Percentiles rank a stretch among this genome's conserved stretches.
These are phyloP conservation scores for Kalanchoe fedtschenkoi DNA, from an alignment of 164 flowering plant species.

Conservation along the genomic window DNA sequence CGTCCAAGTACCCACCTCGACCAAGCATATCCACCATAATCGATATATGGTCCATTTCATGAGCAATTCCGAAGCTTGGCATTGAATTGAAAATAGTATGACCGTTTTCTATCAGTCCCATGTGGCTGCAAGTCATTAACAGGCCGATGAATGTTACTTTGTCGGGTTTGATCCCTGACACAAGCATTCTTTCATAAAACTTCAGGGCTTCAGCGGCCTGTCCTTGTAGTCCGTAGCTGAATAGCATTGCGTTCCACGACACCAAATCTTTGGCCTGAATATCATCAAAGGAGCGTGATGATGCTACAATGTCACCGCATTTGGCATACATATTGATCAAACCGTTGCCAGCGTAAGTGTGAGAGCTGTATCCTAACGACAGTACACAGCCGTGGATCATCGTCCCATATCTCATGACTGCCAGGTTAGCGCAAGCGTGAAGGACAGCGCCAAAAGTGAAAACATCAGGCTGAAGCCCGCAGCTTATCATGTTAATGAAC, in stretches of 20 bases:
- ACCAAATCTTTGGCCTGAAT: constrained; percentile 35
- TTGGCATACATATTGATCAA: constrained; percentile 68
- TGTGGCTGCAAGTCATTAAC: constrained; percentile 50
- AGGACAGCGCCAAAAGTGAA: constrained; percentile 52
- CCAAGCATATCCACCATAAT: constrained; percentile 58
- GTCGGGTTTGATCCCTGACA: constrained; percentile 29
- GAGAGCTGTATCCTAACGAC: constrained; percentile 30
- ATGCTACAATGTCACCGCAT: constrained; percentile 47
- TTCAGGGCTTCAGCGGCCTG: constrained; percentile 26
- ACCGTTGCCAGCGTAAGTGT: constrained; percentile 51
- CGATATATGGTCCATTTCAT: constrained; percentile 38
- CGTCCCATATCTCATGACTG: constrained; percentile 35
- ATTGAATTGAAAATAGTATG: constrained; percentile 25
- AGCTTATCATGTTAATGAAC: constrained; percentile 37
- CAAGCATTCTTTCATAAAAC: constrained; percentile 31
- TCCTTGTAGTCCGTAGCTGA: constrained; percentile 54
- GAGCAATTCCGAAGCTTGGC: constrained; percentile 19
- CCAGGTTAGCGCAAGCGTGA: constrained; percentile 59
- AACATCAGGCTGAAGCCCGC: constrained; percentile 36
- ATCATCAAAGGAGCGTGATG: constrained; percentile 29
- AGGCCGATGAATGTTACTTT: constrained; percentile 48
- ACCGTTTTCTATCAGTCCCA: constrained; percentile 39
- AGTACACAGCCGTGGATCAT: constrained; percentile 45
- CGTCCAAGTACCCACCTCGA: constrained; percentile 32
- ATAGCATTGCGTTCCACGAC: constrained; percentile 67